A percentile compares a stretch with the other conserved stretches of the same genome.
Conservation (phyloP, 306 rosid species). For the Acmispon strigosus region DNA sequence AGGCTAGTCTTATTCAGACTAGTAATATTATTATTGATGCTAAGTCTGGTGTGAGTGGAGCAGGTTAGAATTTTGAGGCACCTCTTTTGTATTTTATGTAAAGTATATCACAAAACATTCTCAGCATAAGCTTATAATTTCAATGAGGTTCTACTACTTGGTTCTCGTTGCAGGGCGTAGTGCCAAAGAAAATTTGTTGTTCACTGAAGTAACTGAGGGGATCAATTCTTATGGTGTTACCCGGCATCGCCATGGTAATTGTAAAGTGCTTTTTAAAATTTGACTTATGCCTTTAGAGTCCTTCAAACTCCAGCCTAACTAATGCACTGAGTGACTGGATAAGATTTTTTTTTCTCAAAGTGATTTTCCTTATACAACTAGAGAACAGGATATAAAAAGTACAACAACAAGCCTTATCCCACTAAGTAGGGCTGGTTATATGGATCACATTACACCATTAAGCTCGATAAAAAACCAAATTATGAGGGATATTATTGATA, state of each 20-base stretch:
- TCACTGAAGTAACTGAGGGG: constrained; percentile 88
- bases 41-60: constrained; percentile 98
- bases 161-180: constrained; percentile 67
- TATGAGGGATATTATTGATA: too few relatives aligned
- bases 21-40: constrained; percentile 69
- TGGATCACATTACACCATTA: too few relatives aligned
- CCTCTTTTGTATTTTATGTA: not conserved
- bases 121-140: constrained; percentile 1
- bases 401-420: too few relatives aligned
- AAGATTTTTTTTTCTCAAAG: not conserved
- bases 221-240: constrained; percentile 77
- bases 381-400: not conserved
- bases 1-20: constrained; percentile 65
- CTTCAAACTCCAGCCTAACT: not conserved
- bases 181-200: constrained; percentile 75
- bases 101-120: not conserved
- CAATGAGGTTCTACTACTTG: constrained; percentile 14
- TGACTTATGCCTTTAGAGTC: not conserved
- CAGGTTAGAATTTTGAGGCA: constrained; percentile 53
- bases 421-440: too few relatives aligned
- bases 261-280: not conserved
- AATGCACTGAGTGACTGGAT: not conserved
- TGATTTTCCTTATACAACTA: not conserved
- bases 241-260: constrained; percentile 90
- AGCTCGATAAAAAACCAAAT: too few relatives aligned